These are phyloP conservation scores for Jacaranda copaia DNA, from an alignment of 257 asterid species.

Conservation along the genomic window DNA sequence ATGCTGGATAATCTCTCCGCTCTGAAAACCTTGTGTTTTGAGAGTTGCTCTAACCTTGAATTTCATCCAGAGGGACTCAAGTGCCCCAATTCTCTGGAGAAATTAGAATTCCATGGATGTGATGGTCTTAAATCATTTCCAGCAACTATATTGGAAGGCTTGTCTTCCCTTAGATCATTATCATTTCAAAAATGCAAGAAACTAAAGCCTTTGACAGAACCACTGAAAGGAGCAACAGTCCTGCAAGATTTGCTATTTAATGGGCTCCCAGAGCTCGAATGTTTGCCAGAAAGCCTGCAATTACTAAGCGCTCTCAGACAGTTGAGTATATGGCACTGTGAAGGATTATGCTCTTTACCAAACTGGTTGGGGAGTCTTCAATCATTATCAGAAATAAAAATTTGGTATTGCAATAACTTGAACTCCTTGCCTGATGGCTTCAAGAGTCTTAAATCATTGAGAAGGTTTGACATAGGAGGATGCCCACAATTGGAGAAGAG, in stretches of 20 bases:
- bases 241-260: background rate
- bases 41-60: slow-evolving; percentile 9
- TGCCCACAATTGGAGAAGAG: slow-evolving; percentile 24
- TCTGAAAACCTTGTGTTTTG: background rate
- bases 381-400: too few relatives aligned
- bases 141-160: slow-evolving; percentile 17
- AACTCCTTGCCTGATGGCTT: slow-evolving; percentile 25
- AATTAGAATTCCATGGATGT: background rate
- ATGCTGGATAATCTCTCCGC: slow-evolving; percentile 9
- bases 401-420: background rate
- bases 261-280: slow-evolving; percentile 2
- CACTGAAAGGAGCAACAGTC: background rate
- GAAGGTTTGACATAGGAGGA: background rate
- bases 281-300: slow-evolving; percentile 31
- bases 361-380: too few relatives aligned
- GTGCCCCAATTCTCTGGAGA: slow-evolving; percentile 21
- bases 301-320: background rate
- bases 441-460: slow-evolving; percentile 14
- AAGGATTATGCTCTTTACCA: too few relatives aligned
- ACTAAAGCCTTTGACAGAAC: slow-evolving; percentile 24
- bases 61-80: background rate
- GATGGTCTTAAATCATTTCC: slow-evolving; percentile 26
- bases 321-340: too few relatives aligned
- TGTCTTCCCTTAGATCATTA: slow-evolving; percentile 15
- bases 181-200: background rate